These are phyloP conservation scores for Eimeria acervulina DNA, from an alignment of 169 alveolate species.

Conservation along the genomic window DNA sequence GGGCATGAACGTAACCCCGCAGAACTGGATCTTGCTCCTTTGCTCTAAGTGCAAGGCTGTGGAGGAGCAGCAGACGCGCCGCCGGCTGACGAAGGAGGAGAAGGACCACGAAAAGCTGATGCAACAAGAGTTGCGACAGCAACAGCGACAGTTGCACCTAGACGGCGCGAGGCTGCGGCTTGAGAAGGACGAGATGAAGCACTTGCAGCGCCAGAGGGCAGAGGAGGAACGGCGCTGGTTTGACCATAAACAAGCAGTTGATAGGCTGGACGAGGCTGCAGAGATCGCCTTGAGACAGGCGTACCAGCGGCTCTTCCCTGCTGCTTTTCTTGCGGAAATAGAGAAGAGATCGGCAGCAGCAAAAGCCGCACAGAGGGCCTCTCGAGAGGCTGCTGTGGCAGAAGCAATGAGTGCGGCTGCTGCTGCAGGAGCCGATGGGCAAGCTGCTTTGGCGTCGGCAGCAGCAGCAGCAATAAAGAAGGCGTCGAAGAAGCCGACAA, in stretches of 20 bases:
- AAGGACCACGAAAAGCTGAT: constrained; percentile 86
- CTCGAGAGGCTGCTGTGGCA: constrained; percentile 80
- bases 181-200: constrained; percentile 70
- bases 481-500: constrained; percentile 78
- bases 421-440: constrained; percentile 73
- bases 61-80: constrained; percentile 93
- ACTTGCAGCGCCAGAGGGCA: constrained; percentile 82
- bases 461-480: constrained; percentile 81
- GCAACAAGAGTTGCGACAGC: constrained; percentile 88
- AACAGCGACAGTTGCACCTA: constrained; percentile 84
- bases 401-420: constrained; percentile 71
- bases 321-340: constrained; percentile 77
- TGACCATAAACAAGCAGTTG: constrained; percentile 77
- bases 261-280: constrained; percentile 72
- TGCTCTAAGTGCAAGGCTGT: constrained; percentile 95
- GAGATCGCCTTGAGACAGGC: constrained; percentile 82
- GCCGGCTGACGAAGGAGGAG: constrained; percentile 93
- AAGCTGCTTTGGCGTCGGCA: constrained; percentile 64
- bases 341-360: constrained; percentile 80
- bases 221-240: constrained; percentile 86
- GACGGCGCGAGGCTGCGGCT: constrained; percentile 74
- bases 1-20: constrained; percentile 93
- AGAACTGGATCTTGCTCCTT: constrained; percentile 93
- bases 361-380: constrained; percentile 76
- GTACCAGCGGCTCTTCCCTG: constrained; percentile 84